Base-by-base conservation (phyloP, 176 grass and related monocot species). In the Thalia dealbata region DNA sequence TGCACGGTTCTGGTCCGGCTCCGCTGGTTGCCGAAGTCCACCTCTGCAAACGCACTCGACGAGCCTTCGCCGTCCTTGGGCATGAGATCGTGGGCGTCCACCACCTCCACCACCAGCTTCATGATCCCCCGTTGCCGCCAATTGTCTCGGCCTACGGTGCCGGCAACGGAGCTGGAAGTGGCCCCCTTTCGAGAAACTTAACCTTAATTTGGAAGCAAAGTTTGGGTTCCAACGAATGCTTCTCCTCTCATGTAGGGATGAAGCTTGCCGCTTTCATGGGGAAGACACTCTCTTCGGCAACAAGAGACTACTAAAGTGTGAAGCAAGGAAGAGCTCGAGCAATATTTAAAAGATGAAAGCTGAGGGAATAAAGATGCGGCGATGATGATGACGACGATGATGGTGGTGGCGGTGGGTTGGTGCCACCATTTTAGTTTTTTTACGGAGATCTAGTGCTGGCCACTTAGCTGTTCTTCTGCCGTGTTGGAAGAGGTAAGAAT, bases 291-390 rank as follows among this genome's bases (percentile, higher is more conserved):
- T 42, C 29, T 71, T 18, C 66, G 72, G 50, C 58, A 65, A 7
- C 51, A 61, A 61, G 28, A 60, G 55, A 24, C 35, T 60, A 61
- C 32, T 15, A 54, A 19, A 23, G 54, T 58, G 54, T n/a, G 1
- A n/a, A 58, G 21, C 6, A 58, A 58, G 54, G 54, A 19, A 22
- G 54, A 10, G 21, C 4, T 58, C 54, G 18, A 26, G 28, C n/a
- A 21, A 41, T 28, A 66, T 79, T 82, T 72, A 13, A 23, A 50
- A 52, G 46, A 83, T 24, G 41, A 69, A 62, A 67, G 45, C 62
- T 66, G 55, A 72, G 88, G 73, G 80, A 75, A 74, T 78, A 83
- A 85, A 85, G 82, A 75, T 73, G 85, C 35, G 77, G 65, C 81
- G 59, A 78, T 69, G 78, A 41, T 38, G 32, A 38, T 4, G 32